Evolutionary conservation across 352 stramenopile genomes (phyloP), one percentile per base, ranked within the genome.

Genomic region (Globisporangium paddicum): DNA sequence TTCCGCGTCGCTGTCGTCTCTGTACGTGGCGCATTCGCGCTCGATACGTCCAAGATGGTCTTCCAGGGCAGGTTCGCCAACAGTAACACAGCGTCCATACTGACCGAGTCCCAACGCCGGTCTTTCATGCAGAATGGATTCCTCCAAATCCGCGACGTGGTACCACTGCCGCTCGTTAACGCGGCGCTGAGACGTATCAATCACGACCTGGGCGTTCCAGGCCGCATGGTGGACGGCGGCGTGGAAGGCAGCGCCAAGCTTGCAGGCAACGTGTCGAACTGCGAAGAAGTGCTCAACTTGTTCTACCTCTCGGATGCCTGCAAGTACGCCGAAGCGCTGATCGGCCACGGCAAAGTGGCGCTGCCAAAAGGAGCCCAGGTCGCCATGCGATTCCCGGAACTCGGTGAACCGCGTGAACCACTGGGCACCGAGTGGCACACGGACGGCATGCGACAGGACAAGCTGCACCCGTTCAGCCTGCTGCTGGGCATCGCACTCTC

Each of bases 341-440:
- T 93, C 1, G 79, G 79, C 1, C 14, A 30, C 18, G 75, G 68
- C 41, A 65, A 77, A 60, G 69, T 87, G 13, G 70, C 69, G 9
- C 49, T 72, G 13, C 79, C 79, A 0, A 73, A 73, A 52, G 81
- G 78, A 56, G 79, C 69, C 6, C 83, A 93, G 49, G 86, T 91
- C 37, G 83, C 83, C 2, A 58, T 93, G 55, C 74, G 83, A 5
- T 93, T 91, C 50, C 83, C 83, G 0, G 79, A 91, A 37, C 64
- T 93, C 10, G 79, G 81, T 2, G 69, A 79, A 23, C 68, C 73
- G 18, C 73, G 82, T 1, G 77, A 93, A 14, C 81, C 77, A 5
- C 47, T 67, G 8, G 83, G 83, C 16, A 90, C 77, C 3, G 81
- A 93, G 62, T 93, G 83, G 83, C 83, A 93, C 67, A 93, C 79